Evolutionary conservation across 2,329 filamentous ascomycete species (phyloP).

Genomic region (Pezicula neosporulosa): DNA sequence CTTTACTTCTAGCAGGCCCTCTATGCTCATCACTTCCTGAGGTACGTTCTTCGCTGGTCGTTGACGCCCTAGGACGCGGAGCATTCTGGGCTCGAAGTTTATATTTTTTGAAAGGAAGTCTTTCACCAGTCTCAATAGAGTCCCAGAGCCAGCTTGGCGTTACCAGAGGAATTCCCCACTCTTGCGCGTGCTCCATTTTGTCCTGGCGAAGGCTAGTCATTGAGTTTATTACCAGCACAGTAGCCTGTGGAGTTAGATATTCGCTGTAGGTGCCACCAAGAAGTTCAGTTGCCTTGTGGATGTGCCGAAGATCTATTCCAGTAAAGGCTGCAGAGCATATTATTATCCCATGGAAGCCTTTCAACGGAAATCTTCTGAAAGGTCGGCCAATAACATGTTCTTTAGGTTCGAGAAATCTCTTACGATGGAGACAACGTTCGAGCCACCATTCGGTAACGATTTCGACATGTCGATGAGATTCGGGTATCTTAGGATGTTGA

Average conservation of each 20-base stretch:
- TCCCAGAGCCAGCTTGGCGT: slow-evolving; percentile 80
- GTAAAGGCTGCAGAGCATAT: slow-evolving; percentile 81
- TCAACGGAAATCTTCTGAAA: slow-evolving; percentile 66
- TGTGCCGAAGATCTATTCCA: slow-evolving; percentile 80
- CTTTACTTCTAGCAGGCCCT: background rate
- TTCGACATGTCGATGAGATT: slow-evolving; percentile 34
- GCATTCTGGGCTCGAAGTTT: slow-evolving; percentile 28
- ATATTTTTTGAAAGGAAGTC: slow-evolving; percentile 45
- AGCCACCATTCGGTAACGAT: slow-evolving; percentile 89
- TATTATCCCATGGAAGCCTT: slow-evolving; percentile 64
- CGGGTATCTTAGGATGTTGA: slow-evolving; percentile 26
- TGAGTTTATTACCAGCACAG: slow-evolving; percentile 63
- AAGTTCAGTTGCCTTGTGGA: slow-evolving; percentile 71
- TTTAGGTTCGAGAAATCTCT: slow-evolving; percentile 64
- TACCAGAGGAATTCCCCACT: slow-evolving; percentile 79
- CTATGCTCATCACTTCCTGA: background rate
- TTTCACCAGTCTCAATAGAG: slow-evolving; percentile 60
- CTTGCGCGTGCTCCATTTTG: slow-evolving; percentile 74
- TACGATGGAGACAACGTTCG: slow-evolving; percentile 80
- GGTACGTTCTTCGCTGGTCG: slow-evolving; percentile 1
- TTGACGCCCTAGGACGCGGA: slow-evolving; percentile 15
- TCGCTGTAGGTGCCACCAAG: slow-evolving; percentile 82
- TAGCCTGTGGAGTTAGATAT: slow-evolving; percentile 66
- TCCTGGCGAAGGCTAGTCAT: slow-evolving; percentile 54
- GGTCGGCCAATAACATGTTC: slow-evolving; percentile 74